phyloP scores from a whole-genome alignment of 2,329 filamentous ascomycete species.

The Neocatenulostroma microsporum region DNA sequence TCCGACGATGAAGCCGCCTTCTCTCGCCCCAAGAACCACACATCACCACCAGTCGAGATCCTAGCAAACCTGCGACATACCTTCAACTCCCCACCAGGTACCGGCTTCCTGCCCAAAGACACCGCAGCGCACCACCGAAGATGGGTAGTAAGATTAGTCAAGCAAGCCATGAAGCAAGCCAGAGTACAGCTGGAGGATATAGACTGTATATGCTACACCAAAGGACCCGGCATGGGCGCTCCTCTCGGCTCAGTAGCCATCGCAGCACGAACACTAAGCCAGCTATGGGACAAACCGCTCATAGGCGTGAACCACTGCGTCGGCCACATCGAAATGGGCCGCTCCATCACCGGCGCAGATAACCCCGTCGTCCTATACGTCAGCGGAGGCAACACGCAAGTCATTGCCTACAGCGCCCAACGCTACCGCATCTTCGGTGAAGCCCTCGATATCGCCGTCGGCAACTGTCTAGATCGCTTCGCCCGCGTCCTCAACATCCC shows the following conservation, averaged over 20 bases:
- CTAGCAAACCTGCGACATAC: conserved; percentile 94
- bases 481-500: conserved; percentile 83
- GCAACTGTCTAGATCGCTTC: conserved; percentile 94
- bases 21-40: conserved; percentile 11
- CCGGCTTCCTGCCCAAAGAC: conserved; percentile 94
- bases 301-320: conserved; percentile 98
- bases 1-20: conserved; percentile 22
- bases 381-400: conserved; percentile 91
- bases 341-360: conserved; percentile 77
- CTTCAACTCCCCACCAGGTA: conserved; percentile 82
- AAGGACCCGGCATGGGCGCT: conserved; percentile 93
- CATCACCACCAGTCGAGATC: conserved; percentile 51
- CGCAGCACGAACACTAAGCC: conserved; percentile 68
- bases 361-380: conserved; percentile 97
- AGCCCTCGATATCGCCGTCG: conserved; percentile 93
- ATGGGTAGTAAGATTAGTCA: conserved; percentile 76
- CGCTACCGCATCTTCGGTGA: conserved; percentile 97
- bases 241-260: conserved; percentile 81
- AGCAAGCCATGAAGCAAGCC: conserved; percentile 66
- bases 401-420: conserved; percentile 91
- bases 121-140: conserved; percentile 84
- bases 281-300: conserved; percentile 82
- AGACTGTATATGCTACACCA: conserved; percentile 91
- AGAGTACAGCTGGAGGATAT: conserved; percentile 56
- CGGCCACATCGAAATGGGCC: conserved; percentile 97